These are phyloP conservation scores for Fusarium pilosicola DNA, from an alignment of 2,329 filamentous ascomycete species.

Conservation along the genomic window DNA sequence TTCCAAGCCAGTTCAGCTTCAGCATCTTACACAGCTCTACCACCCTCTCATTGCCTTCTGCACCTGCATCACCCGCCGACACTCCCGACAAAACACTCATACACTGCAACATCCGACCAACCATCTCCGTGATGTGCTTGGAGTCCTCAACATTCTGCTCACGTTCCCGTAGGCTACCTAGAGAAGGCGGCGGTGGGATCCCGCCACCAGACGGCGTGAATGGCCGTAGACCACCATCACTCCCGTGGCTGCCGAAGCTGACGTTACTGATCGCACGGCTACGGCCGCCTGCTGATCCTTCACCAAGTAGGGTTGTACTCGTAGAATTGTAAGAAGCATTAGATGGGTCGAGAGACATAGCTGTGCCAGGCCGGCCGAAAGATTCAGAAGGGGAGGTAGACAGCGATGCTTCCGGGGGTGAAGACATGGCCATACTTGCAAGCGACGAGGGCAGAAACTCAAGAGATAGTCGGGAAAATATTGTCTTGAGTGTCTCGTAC, in stretches of 20 bases:
- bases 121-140: constrained; percentile 89
- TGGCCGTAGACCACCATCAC: constrained; percentile 58
- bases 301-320: constrained; percentile 81
- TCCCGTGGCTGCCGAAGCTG: constrained; percentile 67
- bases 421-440: constrained; percentile 62
- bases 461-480: constrained; percentile 88
- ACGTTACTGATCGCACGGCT: constrained; percentile 90
- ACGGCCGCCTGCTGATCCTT: constrained; percentile 67
- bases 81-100: constrained; percentile 84
- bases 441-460: constrained; percentile 74
- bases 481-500: constrained; percentile 87
- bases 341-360: constrained; percentile 77
- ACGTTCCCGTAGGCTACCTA: constrained; percentile 62
- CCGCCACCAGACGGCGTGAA: constrained; percentile 57
- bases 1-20: constrained; percentile 96
- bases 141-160: constrained; percentile 74
- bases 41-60: constrained; percentile 80
- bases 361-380: constrained; percentile 73
- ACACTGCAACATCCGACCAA: constrained; percentile 95
- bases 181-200: constrained; percentile 40
- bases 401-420: constrained; percentile 62
- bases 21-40: constrained; percentile 85
- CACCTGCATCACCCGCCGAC: constrained; percentile 62
- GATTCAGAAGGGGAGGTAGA: constrained; percentile 63
- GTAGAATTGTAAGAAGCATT: constrained; percentile 84